Conservation (phyloP, 2,329 filamentous ascomycete species). For the Trichoderma cornu-damae region DNA sequence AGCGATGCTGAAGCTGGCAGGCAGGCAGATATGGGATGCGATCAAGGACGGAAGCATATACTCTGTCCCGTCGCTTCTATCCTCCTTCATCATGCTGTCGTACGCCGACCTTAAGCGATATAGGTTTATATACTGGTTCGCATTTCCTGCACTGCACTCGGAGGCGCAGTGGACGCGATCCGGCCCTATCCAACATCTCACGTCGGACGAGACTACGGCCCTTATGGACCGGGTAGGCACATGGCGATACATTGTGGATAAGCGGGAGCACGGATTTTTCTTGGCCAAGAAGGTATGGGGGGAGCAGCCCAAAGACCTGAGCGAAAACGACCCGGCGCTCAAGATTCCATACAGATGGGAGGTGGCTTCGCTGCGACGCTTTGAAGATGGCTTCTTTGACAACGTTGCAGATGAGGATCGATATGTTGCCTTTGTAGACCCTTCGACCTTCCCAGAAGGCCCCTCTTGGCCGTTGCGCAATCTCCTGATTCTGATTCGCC, state of each 20-base stretch:
- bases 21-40: constrained; percentile 91
- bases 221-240: constrained; percentile 80
- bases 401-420: constrained; percentile 64
- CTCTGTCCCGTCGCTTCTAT: constrained; percentile 83
- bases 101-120: constrained; percentile 98
- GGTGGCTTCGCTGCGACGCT: constrained; percentile 68
- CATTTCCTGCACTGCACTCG: constrained; percentile 88
- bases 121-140: constrained; percentile 97
- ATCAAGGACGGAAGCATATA: constrained; percentile 96
- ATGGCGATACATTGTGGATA: constrained; percentile 78
- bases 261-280: constrained; percentile 89
- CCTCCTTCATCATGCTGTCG: constrained; percentile 82
- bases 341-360: constrained; percentile 67
- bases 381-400: constrained; percentile 84
- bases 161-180: constrained; percentile 73
- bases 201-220: constrained; percentile 64
- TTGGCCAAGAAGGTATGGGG: constrained; percentile 70
- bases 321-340: constrained; percentile 43
- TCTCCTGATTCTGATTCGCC: constrained; percentile 74
- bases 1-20: constrained; percentile 71
- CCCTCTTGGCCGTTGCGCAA: constrained; percentile 94
- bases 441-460: constrained; percentile 80
- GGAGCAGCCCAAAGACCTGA: constrained; percentile 38
- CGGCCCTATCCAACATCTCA: constrained; percentile 52
- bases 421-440: constrained; percentile 84